Conservation (phyloP, 1,284 basidiomycete genomes). For the Phlebopus sp. region DNA sequence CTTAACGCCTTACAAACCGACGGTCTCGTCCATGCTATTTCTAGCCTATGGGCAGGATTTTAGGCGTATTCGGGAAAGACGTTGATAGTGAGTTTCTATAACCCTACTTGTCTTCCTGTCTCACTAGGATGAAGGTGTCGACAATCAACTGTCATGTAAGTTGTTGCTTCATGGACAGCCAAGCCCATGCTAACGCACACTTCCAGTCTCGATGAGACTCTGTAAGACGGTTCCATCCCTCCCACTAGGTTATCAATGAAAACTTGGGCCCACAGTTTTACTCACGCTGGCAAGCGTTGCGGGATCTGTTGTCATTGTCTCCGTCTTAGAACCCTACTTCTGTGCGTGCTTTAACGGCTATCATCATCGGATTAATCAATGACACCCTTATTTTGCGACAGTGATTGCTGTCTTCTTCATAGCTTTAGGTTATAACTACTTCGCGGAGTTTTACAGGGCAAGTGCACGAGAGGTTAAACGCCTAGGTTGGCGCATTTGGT, state of each 20-base stretch:
- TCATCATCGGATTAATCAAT: background rate
- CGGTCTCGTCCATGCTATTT: background rate
- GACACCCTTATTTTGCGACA: slow-evolving; percentile 14
- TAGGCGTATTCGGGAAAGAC: slow-evolving; percentile 64
- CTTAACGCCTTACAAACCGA: background rate
- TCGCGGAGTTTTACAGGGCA: slow-evolving; percentile 61
- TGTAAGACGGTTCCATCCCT: slow-evolving; percentile 29
- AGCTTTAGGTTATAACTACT: slow-evolving; percentile 51
- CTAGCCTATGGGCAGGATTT: slow-evolving; percentile 61
- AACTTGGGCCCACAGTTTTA: slow-evolving; percentile 37
- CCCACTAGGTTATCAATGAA: slow-evolving; percentile 7
- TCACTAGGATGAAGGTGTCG: slow-evolving; percentile 41
- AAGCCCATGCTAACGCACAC: slow-evolving; percentile 11
- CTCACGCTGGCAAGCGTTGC: slow-evolving; percentile 51
- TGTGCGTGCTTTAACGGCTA: slow-evolving; percentile 36
- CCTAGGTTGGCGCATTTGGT: slow-evolving; percentile 41
- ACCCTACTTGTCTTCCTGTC: slow-evolving; percentile 6
- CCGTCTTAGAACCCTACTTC: slow-evolving; percentile 72
- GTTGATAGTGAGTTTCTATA: slow-evolving; percentile 47
- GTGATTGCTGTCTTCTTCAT: slow-evolving; percentile 53
- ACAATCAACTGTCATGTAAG: slow-evolving; percentile 57
- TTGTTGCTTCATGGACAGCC: background rate
- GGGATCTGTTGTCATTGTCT: slow-evolving; percentile 64
- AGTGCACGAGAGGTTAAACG: slow-evolving; percentile 73
- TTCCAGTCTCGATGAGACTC: slow-evolving; percentile 61